These are phyloP conservation scores for Colletotrichum sp. DNA, from an alignment of 2,329 filamentous ascomycete genomes.

Conservation along the genomic window DNA sequence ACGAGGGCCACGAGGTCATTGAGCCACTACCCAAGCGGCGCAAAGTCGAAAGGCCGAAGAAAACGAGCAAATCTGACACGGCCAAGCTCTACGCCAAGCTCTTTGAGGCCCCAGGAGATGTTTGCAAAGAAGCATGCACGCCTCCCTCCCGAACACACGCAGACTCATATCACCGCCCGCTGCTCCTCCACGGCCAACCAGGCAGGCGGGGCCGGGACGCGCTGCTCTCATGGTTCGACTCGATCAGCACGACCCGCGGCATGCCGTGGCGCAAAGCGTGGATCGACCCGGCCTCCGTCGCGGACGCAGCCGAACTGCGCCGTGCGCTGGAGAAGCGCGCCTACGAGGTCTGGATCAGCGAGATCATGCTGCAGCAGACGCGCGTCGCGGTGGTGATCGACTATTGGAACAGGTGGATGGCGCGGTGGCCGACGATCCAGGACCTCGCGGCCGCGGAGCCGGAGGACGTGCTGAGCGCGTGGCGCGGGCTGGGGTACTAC, in stretches of 20 bases:
- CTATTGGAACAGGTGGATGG: conserved; percentile 69
- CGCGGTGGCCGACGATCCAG: conserved; percentile 62
- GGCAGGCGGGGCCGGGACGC: conserved; percentile 33
- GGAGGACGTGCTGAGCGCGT: conserved; percentile 63
- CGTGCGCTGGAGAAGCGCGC: conserved; percentile 56
- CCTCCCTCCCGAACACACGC: not conserved
- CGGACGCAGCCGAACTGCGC: conserved; percentile 38
- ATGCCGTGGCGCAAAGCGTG: conserved; percentile 68
- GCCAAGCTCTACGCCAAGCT: not conserved
- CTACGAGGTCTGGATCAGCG: conserved; percentile 71
- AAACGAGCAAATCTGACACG: not conserved
- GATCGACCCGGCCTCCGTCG: conserved; percentile 46
- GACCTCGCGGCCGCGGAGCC: conserved; percentile 57
- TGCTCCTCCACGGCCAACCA: conserved; percentile 46
- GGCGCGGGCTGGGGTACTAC: conserved; percentile 69
- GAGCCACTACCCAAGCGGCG: conserved; percentile 12
- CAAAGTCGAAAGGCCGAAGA: not conserved
- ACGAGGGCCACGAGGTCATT: not conserved
- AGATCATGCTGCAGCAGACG: conserved; percentile 73
- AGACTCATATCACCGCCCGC: conserved; percentile 51
- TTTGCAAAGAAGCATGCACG: not conserved
- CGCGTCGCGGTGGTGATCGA: conserved; percentile 66
- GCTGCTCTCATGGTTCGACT: conserved; percentile 59
- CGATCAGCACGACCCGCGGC: conserved; percentile 47
- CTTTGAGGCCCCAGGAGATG: not conserved